Evolutionary conservation across 768 basidiomycete genomes (phyloP), one percentile per base, ranked within the genome.

Genomic region (Basidioascus undulatus): DNA sequence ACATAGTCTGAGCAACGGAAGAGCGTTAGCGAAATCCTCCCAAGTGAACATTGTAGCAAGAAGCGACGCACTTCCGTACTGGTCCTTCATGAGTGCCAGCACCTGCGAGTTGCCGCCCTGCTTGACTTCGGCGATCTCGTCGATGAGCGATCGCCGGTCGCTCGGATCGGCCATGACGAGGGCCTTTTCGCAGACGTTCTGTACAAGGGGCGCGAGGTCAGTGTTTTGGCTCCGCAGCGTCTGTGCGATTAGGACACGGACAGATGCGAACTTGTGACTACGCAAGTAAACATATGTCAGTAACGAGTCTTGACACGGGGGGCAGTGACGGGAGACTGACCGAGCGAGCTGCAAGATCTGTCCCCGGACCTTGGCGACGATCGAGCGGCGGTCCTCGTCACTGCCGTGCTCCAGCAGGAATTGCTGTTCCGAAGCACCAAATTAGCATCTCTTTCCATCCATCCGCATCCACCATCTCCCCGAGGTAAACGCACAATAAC

Each of bases 141-240:
- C 72, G 44, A 94, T 71, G 32, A 94, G 61, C 27, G 58, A 55
- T 8, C 67, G 68, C 34, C 82, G 74, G 45, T 67, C 73, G 9
- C 74, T 72, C 0, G 64, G 26, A 40, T 71, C 67, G 1, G 77
- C 71, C 26, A 65, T 71, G 23, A 72, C 56, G 27, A 89, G 65
- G 5, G 82, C 83, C 58, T 83, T 86, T 60, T 89, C 87, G 56
- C 77, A 79, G 16, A 94, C 89, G 52, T 98, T 96, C 5, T 86
- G 92, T 5, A 83, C 86, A 52, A 81, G 89, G 55, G n/a, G n/a
- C n/a, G n/a, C n/a, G n/a, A n/a, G n/a, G n/a, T n/a, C n/a, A n/a
- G n/a, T n/a, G n/a, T n/a, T n/a, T n/a, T n/a, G n/a, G n/a, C n/a
- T n/a, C n/a, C n/a, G n/a, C n/a, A n/a, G n/a, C n/a, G n/a, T n/a